Conservation (phyloP, 208 protist genomes). For the Acanthamoeba healyi region DNA sequence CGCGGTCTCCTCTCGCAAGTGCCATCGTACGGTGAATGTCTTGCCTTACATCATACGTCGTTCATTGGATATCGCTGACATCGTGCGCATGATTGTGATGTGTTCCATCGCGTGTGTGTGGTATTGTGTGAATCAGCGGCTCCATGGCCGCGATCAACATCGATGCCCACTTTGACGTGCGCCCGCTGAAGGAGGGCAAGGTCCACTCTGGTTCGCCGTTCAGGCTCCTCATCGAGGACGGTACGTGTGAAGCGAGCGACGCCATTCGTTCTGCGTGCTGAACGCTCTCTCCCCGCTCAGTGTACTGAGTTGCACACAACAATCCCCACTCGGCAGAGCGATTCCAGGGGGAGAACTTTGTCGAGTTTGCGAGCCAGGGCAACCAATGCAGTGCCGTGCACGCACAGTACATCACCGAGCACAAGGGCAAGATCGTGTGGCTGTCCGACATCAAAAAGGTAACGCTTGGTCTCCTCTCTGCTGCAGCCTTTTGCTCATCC, state of each 20-base stretch:
- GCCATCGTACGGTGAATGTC: not conserved
- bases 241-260: too few species aligned
- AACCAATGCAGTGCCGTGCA: slow-evolving; percentile 88
- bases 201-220: slow-evolving; percentile 91
- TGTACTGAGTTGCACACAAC: not conserved
- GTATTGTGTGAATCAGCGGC: not conserved
- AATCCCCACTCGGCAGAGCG: not conserved
- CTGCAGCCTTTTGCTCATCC: not conserved
- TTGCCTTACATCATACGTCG: not conserved
- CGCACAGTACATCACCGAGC: slow-evolving; percentile 85
- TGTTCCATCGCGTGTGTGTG: not conserved
- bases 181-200: slow-evolving; percentile 83
- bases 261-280: too few species aligned
- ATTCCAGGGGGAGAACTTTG: slow-evolving; percentile 82
- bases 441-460: slow-evolving; percentile 78
- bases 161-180: slow-evolving; percentile 92
- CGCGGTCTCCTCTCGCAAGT: slow-evolving; percentile 81
- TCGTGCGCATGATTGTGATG: too few species aligned
- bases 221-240: slow-evolving; percentile 86
- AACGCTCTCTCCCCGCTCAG: too few species aligned
- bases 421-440: slow-evolving; percentile 86
- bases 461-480: not conserved
- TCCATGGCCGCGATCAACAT: slow-evolving; percentile 91
- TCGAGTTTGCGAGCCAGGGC: slow-evolving; percentile 92
- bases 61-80: too few species aligned